phyloP scores from a whole-genome alignment of 2,329 filamentous ascomycete species.

The Aspergillus floridensis region DNA sequence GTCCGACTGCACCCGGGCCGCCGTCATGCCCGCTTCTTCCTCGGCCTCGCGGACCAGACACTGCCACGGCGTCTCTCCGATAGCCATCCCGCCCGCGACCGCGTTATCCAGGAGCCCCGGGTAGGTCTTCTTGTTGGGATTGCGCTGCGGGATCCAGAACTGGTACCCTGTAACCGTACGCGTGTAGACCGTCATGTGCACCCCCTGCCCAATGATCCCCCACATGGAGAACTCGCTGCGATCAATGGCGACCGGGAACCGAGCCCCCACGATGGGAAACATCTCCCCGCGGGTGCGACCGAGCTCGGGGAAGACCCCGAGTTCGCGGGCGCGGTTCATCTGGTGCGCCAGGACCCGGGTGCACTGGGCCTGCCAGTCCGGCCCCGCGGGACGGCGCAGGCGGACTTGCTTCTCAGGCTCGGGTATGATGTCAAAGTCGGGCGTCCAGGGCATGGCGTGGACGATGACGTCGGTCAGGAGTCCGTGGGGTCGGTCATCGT shows the following conservation, averaged over 20 bases:
- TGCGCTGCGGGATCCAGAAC: slow-evolving; percentile 10
- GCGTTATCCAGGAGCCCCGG: slow-evolving; percentile 9
- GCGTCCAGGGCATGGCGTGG: slow-evolving; percentile 11
- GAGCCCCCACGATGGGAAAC: slow-evolving; percentile 9
- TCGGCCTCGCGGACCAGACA: slow-evolving; percentile 9
- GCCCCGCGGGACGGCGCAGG: background rate
- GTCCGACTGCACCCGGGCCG: background rate
- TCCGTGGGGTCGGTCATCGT: slow-evolving; percentile 10
- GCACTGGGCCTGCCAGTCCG: slow-evolving; percentile 5
- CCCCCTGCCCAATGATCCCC: slow-evolving; percentile 8
- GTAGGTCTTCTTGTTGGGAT: slow-evolving; percentile 4
- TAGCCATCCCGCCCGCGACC: slow-evolving; percentile 11
- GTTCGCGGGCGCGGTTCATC: background rate
- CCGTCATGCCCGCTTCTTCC: slow-evolving; percentile 10
- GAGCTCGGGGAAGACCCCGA: slow-evolving; percentile 2
- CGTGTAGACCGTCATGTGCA: slow-evolving; percentile 11
- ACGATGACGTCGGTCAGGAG: slow-evolving; percentile 6
- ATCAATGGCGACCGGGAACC: slow-evolving; percentile 8
- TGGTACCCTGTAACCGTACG: background rate
- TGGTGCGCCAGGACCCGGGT: slow-evolving; percentile 4
- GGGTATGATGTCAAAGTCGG: slow-evolving; percentile 4
- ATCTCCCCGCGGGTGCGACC: background rate
- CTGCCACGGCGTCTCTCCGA: slow-evolving; percentile 9
- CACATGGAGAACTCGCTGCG: slow-evolving; percentile 7
- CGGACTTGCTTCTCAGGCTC: slow-evolving; percentile 4